These are phyloP conservation scores for Neocucurbitaria cava DNA, from an alignment of 2,329 filamentous ascomycete genomes.

Conservation along the genomic window DNA sequence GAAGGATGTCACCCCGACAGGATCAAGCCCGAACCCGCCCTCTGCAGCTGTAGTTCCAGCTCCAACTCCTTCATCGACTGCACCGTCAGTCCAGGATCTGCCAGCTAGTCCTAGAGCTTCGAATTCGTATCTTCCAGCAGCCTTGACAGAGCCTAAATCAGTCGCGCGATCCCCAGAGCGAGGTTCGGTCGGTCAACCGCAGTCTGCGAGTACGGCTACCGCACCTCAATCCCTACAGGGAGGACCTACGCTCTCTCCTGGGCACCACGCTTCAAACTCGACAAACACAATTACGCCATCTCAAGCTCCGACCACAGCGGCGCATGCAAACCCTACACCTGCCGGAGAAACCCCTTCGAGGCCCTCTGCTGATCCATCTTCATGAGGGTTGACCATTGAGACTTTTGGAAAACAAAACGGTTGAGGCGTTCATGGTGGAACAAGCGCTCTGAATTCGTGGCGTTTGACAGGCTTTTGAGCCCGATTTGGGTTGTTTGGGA, in stretches of 20 bases:
- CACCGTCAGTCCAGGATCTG: not conserved
- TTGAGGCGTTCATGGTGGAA: not conserved
- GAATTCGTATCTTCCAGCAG: conserved; percentile 15
- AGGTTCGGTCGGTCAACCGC: conserved; percentile 3
- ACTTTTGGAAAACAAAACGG: not conserved
- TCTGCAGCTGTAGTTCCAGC: not conserved
- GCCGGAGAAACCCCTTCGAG: not conserved
- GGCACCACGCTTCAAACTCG: conserved; percentile 13
- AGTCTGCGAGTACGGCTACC: not conserved
- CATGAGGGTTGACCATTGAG: not conserved
- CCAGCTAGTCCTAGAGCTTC: conserved; percentile 3
- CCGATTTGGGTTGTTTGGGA: not conserved
- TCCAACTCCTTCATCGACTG: not conserved
- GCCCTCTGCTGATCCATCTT: not conserved
- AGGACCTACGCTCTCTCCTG: not conserved
- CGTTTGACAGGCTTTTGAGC: not conserved
- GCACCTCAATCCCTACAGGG: not conserved
- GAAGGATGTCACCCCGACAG: conserved; percentile 30
- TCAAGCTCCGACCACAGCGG: not conserved
- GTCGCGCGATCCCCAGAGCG: conserved; percentile 16
- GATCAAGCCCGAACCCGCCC: conserved; percentile 2
- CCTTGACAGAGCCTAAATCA: conserved; percentile 15
- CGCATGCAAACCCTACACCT: not conserved
- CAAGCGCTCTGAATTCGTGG: not conserved
- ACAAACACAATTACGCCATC: conserved; percentile 12